Evolutionary conservation across 1,284 basidiomycete species (phyloP), one percentile per base, ranked within the genome.

Genomic region (Moesziomyces globuligerus): DNA sequence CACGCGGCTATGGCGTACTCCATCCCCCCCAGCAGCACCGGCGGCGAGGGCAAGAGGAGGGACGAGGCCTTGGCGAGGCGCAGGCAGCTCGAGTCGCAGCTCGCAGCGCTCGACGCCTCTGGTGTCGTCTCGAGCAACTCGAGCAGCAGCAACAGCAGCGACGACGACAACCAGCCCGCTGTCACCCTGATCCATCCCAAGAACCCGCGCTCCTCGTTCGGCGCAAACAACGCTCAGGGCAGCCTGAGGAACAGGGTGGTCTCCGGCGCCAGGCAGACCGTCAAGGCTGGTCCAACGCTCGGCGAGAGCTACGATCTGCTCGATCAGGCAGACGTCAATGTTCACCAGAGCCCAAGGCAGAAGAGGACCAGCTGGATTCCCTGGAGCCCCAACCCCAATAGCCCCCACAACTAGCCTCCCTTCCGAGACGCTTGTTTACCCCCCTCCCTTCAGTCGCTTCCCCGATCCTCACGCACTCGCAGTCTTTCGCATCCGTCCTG

Each of bases 301-400:
- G 62, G 67, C 1, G 71, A 71, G 32, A 46, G 40, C 17, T 74
- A 62, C 28, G 71, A 74, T 45, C 24, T 74, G 21, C n/a, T 74
- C 21, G 71, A 73, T 23, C 64, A 62, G 41, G 47, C 45, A n/a
- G 69, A 72, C 23, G 21, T 72, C 4, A 28, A 28, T 10, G 51
- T 52, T 6, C 13, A 48, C 2, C 53, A 57, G 24, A 23, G 17
- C 3, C 32, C 32, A 4, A 50, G 51, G 38, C 42, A 51, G 1
- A 49, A 20, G 24, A 48, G 34, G 25, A 45, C 38, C 4, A 40
- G 39, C 24, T 69, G 66, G 66, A 49, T 68, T 7, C 58, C 65
- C 0, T 68, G 65, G 58, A 58, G 49, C 46, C 59, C 66, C 15
- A 43, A 45, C 7, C 25, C 47, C 39, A 38, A 10, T 18, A 42